Conservation (phyloP, 306 rosid genomes). For the Malus asiatica region DNA sequence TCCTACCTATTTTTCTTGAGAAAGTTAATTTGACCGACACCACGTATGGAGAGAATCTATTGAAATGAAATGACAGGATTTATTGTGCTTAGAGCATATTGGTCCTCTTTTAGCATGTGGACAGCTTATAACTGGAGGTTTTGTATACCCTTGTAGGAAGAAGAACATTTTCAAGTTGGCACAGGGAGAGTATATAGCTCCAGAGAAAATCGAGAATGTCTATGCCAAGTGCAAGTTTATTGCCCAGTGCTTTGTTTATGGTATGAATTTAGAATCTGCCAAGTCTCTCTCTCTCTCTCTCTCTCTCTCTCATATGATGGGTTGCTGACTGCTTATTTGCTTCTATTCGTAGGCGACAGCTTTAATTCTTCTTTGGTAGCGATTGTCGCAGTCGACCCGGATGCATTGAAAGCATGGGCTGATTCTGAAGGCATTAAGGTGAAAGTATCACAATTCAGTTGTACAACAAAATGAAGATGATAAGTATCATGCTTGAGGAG, state of each 20-base stretch:
- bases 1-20: not conserved
- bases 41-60: not conserved
- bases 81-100: not conserved
- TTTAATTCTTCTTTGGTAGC: slow-evolving; percentile 80
- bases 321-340: slow-evolving; percentile 25
- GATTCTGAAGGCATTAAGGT: slow-evolving; percentile 72
- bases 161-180: slow-evolving; percentile 99
- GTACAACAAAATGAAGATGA: not conserved
- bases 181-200: slow-evolving; percentile 99
- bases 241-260: slow-evolving; percentile 84
- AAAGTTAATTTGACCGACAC: not conserved
- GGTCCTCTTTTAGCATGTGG: not conserved
- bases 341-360: slow-evolving; percentile 70
- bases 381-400: slow-evolving; percentile 72
- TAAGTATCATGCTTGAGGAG: not conserved
- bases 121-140: slow-evolving; percentile 8
- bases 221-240: slow-evolving; percentile 83
- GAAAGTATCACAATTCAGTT: slow-evolving; percentile 5
- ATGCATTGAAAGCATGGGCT: slow-evolving; percentile 78
- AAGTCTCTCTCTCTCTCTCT: not conserved
- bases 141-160: slow-evolving; percentile 49
- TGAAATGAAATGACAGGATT: not conserved
- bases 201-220: slow-evolving; percentile 94
- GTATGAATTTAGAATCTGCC: slow-evolving; percentile 42
- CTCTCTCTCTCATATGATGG: not conserved